phyloP scores from a whole-genome alignment of 208 protist genomes.

The Tritrichomonas musculus region DNA sequence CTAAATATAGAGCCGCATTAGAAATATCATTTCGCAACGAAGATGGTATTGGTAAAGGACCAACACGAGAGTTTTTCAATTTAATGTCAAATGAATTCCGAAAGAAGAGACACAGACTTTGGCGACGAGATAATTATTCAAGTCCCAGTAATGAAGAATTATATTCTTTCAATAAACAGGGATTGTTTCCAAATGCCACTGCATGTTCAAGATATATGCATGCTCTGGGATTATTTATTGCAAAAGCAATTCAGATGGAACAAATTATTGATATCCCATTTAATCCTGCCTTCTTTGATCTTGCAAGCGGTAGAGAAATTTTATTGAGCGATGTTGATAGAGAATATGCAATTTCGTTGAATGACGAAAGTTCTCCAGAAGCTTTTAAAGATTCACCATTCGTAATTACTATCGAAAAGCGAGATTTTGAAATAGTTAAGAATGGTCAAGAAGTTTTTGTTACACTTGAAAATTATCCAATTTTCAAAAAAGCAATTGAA shows the following conservation, averaged over 20 bases:
- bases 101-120: neutral
- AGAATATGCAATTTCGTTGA: too few relatives aligned
- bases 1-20: neutral
- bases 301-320: neutral
- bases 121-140: neutral
- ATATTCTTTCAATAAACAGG: neutral
- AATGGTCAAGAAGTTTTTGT: neutral
- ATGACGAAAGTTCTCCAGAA: neutral
- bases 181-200: neutral
- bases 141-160: too few relatives aligned
- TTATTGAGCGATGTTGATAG: neutral
- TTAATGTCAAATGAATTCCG: neutral
- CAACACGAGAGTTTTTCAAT: neutral
- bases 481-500: neutral
- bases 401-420: neutral
- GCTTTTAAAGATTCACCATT: neutral
- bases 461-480: neutral
- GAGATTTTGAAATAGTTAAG: neutral
- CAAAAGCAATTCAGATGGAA: neutral
- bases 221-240: neutral
- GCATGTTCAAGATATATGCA: neutral
- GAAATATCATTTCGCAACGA: neutral
- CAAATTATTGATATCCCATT: neutral
- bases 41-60: neutral
- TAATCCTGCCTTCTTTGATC: neutral